Conservation (phyloP, 495 filamentous ascomycete genomes). For the Alectoria sarmentosa region DNA sequence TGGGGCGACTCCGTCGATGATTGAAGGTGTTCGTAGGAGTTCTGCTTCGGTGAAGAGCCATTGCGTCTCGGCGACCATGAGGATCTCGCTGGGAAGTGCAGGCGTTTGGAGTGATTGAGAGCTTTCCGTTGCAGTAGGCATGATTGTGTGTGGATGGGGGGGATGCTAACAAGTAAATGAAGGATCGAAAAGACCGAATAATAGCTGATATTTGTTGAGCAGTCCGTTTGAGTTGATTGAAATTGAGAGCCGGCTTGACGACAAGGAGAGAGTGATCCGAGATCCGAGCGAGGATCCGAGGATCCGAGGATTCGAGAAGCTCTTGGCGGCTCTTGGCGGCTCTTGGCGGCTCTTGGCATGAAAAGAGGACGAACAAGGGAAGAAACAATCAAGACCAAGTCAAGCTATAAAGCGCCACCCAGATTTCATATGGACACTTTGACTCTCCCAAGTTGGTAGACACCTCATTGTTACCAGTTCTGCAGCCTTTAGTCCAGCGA, state of each 20-base stretch:
- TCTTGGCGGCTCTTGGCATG: not conserved
- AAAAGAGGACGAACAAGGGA: too few relatives aligned
- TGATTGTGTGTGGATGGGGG: not conserved
- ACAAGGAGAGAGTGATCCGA: not conserved
- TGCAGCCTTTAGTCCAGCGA: too few relatives aligned
- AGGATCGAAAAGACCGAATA: not conserved
- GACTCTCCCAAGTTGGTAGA: too few relatives aligned
- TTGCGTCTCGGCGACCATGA: constrained; percentile 56
- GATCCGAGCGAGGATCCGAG: too few relatives aligned
- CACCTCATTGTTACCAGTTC: too few relatives aligned
- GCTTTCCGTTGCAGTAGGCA: constrained; percentile 23
- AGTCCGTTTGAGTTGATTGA: not conserved
- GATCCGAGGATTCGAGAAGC: not conserved
- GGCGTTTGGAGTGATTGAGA: constrained; percentile 28
- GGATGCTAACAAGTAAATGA: not conserved
- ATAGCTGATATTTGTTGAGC: not conserved
- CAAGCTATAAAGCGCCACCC: too few relatives aligned
- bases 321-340: not conserved
- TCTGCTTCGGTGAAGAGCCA: constrained; percentile 89
- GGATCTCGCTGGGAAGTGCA: constrained; percentile 35
- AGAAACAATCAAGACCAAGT: too few relatives aligned
- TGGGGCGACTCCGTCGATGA: constrained; percentile 68
- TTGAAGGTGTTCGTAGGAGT: constrained; percentile 71
- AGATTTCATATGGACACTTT: too few relatives aligned
- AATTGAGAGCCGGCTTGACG: too few relatives aligned